phyloP scores from a whole-genome alignment of 2,329 filamentous ascomycete genomes.

The Paraphaeosphaeria minitans region DNA sequence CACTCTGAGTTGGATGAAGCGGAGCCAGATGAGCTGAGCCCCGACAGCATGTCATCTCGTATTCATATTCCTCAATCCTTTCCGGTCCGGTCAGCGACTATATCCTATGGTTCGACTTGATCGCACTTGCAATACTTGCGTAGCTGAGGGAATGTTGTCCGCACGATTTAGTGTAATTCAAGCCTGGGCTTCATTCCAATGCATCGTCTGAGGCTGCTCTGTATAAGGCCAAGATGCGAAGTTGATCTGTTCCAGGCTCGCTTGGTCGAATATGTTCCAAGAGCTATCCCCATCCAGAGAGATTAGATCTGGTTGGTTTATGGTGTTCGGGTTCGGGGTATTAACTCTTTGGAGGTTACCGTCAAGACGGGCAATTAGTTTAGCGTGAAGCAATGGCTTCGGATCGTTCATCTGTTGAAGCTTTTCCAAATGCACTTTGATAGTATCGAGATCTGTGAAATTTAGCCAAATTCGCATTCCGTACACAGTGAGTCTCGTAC shows the following conservation, averaged over 20 bases:
- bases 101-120: not conserved
- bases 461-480: not conserved
- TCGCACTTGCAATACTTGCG: not conserved
- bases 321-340: not conserved
- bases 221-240: conserved; percentile 8
- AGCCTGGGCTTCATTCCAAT: not conserved
- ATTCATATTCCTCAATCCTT: not conserved
- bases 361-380: conserved; percentile 1
- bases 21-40: conserved; percentile 4
- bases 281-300: not conserved
- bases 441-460: not conserved
- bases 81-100: conserved; percentile 2
- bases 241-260: conserved; percentile 9
- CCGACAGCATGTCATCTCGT: conserved; percentile 9
- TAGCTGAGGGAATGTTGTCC: not conserved
- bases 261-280: conserved; percentile 6
- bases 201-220: not conserved
- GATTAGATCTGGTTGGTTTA: not conserved
- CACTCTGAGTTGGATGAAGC: not conserved
- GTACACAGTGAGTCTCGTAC: not conserved
- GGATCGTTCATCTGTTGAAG: conserved; percentile 8
- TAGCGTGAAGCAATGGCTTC: conserved; percentile 3
- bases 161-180: not conserved
- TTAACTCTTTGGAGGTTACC: conserved; percentile 3
- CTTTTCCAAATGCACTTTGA: conserved; percentile 6